Evolutionary conservation across 345 rosid species (phyloP).

Genomic region (Syzygium jambos): DNA sequence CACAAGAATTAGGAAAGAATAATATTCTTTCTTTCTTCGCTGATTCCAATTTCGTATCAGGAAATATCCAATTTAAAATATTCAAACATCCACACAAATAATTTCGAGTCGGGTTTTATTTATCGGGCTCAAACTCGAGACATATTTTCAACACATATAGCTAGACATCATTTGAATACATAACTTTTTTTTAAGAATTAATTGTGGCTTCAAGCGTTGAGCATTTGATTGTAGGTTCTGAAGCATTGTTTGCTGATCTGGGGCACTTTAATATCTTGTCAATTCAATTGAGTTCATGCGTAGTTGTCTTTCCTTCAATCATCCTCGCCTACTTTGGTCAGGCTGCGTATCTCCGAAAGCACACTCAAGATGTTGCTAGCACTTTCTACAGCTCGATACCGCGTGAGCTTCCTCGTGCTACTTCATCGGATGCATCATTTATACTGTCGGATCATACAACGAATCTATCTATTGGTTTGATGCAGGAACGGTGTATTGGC

Average conservation of each 20-base stretch:
- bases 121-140: too few relatives aligned
- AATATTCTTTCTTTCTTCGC: too few relatives aligned
- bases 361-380: not conserved
- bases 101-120: too few relatives aligned
- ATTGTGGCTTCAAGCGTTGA: not conserved
- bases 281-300: slow-evolving; percentile 15
- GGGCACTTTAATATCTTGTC: slow-evolving; percentile 18
- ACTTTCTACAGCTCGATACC: slow-evolving; percentile 16
- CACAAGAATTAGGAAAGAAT: too few relatives aligned
- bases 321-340: slow-evolving; percentile 22
- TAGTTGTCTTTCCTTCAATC: slow-evolving; percentile 13
- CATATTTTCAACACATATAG: too few relatives aligned
- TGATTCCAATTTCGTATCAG: too few relatives aligned
- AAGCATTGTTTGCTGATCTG: slow-evolving; percentile 34
- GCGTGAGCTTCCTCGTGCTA: not conserved
- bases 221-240: slow-evolving; percentile 10
- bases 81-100: too few relatives aligned
- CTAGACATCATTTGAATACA: not conserved
- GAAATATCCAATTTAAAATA: too few relatives aligned
- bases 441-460: not conserved
- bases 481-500: slow-evolving; percentile 21
- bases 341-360: slow-evolving; percentile 10
- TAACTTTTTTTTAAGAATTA: not conserved
- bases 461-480: not conserved
- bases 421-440: not conserved